Conservation (phyloP, 1,139 yeast genomes). For the Hemisphaericaspora xylofermentans region DNA sequence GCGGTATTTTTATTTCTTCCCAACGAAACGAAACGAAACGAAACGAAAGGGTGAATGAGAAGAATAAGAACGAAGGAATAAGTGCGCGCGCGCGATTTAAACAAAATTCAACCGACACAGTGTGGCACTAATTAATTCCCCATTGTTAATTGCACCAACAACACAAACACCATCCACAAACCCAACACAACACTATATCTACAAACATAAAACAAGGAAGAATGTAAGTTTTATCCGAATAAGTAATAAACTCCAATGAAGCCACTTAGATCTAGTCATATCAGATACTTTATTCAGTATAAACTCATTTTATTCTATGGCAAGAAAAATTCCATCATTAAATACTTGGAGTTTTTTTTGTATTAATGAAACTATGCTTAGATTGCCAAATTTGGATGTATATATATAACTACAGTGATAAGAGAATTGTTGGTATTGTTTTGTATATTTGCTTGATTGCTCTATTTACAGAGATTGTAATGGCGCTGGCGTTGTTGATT, state of each 20-base stretch:
- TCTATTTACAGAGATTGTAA: slow-evolving; percentile 4
- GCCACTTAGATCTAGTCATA: slow-evolving; percentile 8
- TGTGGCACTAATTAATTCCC: too few relatives aligned
- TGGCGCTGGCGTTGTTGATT: neutral
- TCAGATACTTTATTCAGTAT: slow-evolving; percentile 15
- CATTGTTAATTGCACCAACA: too few relatives aligned
- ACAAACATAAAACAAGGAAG: neutral
- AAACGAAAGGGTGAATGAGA: too few relatives aligned
- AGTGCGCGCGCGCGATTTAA: too few relatives aligned
- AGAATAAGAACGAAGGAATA: too few relatives aligned
- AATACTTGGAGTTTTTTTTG: slow-evolving; percentile 29
- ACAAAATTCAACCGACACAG: too few relatives aligned
- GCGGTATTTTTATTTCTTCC: too few relatives aligned
- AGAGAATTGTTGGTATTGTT: neutral
- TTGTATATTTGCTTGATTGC: neutral
- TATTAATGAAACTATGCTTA: slow-evolving; percentile 51
- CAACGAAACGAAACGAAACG: too few relatives aligned
- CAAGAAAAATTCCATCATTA: slow-evolving; percentile 49
- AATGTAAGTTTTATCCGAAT: slow-evolving; percentile 14
- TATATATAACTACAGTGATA: neutral
- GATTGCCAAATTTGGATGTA: slow-evolving; percentile 35
- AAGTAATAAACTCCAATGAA: slow-evolving; percentile 18
- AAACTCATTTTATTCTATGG: slow-evolving; percentile 29
- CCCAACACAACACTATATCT: neutral
- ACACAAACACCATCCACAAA: neutral